Conservation (phyloP, 768 basidiomycete genomes). For the Tubosaeta sp. region DNA sequence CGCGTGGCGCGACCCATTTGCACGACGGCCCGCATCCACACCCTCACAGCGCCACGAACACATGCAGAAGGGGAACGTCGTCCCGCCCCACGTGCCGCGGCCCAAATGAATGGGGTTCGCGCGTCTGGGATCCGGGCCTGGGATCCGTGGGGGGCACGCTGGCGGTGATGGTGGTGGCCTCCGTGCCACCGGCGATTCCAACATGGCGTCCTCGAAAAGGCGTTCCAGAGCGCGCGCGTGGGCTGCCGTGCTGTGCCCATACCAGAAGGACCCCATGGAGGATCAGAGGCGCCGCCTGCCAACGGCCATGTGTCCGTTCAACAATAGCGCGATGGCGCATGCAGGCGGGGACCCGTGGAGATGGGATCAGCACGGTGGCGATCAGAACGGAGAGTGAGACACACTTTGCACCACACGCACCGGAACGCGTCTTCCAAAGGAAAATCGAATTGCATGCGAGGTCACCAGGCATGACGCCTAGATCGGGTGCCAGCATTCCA, state of each 20-base stretch:
- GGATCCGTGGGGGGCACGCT: neutral
- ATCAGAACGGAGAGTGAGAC: conserved; percentile 22
- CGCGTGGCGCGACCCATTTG: no score
- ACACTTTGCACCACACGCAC: conserved; percentile 68
- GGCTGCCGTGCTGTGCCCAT: conserved; percentile 63
- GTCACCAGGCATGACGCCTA: neutral
- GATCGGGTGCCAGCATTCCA: conserved; percentile 46
- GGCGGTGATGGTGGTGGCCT: neutral
- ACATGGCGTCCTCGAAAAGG: conserved; percentile 1
- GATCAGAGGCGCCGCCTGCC: conserved; percentile 6
- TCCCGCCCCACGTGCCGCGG: no score
- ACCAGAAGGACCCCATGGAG: conserved; percentile 15
- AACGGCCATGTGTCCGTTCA: conserved; percentile 22
- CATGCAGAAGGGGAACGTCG: no score
- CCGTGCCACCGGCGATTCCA: conserved; percentile 3
- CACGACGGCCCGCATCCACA: no score
- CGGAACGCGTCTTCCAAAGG: conserved; percentile 68
- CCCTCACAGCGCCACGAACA: no score
- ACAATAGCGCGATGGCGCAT: no score
- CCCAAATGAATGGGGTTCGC: neutral
- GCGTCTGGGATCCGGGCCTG: neutral
- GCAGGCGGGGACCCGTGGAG: conserved; percentile 38
- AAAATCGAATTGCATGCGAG: conserved; percentile 38
- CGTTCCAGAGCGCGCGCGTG: conserved; percentile 24
- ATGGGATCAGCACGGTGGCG: conserved; percentile 2